Base-by-base conservation (phyloP, 1,139 yeast species). In the Sugiyamaella japonica region DNA sequence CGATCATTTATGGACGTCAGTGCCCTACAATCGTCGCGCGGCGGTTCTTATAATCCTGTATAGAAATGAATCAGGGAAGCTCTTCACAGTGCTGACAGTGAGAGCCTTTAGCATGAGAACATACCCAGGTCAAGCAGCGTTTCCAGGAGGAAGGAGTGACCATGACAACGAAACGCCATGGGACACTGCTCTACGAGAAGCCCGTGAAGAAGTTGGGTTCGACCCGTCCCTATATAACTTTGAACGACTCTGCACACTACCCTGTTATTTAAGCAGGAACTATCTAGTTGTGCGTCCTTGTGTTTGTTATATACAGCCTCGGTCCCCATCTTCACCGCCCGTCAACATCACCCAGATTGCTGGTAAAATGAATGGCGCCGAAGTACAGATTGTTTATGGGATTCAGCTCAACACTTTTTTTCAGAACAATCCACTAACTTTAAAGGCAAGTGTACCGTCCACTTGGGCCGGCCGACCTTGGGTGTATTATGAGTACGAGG, bases 91-190 rank as follows among this genome's bases (percentile, higher is more conserved):
- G 1, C 68, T 89, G 49, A 88, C 96, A 2, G 85, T 85, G 59
- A 71, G 96, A 60, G 85, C 93, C 3, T 76, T 86, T 48, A 76
- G 77, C 50, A 74, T 89, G 58, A 75, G 84, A 53, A 79, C 78
- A 54, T 89, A 88, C 69, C 88, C 93, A 0, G 96, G 96, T 1
- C 95, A 89, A 66, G 83, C 88, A 6, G 86, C 95, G 2, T 74
- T 89, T n/a, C 97, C 97, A 3, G 97, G 97, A 2, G 97, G 97
- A 2, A 84, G 84, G 65, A 87, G 93, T 6, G 96, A 89, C 67
- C 37, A 31, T 25, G 81, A 77, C 0, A 64, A 74, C 3, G 96
- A 89, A 67, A 69, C 79, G 13, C 89, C 85, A 61, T 86, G 89
- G 82, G 78, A 78, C 50, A 84, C 86, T 38, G 84, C 95, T 0